Evolutionary conservation across 1,139 yeast species (phyloP).

Genomic region (Kluyveromyces sp.): DNA sequence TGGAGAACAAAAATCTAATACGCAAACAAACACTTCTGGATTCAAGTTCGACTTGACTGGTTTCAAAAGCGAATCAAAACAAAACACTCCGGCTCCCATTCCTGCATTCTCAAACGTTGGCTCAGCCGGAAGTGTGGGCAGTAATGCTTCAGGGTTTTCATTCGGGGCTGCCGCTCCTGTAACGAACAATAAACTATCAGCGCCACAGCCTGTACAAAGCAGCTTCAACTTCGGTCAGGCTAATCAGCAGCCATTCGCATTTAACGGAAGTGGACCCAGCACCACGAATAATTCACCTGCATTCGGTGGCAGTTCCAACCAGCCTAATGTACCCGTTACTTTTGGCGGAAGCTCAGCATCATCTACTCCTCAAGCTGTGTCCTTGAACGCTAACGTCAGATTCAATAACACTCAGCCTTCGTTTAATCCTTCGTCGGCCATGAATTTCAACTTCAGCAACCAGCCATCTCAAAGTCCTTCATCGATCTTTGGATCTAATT

Average conservation of each 20-base stretch:
- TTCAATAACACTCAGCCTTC: conserved; percentile 11
- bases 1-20: neutral
- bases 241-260: conserved; percentile 4
- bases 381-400: conserved; percentile 13
- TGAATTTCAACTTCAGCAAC: conserved; percentile 24
- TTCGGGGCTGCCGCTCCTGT: neutral
- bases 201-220: conserved; percentile 4
- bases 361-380: conserved; percentile 13
- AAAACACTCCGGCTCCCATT: conserved; percentile 3
- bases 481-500: conserved; percentile 8
- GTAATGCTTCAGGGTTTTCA: neutral
- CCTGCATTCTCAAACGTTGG: neutral
- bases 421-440: conserved; percentile 22
- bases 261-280: conserved; percentile 7
- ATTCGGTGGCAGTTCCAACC: conserved; percentile 13
- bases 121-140: neutral
- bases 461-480: conserved; percentile 13
- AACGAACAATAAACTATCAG: neutral
- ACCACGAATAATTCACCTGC: conserved; percentile 15
- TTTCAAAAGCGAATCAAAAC: conserved; percentile 4
- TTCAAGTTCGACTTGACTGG: conserved; percentile 12
- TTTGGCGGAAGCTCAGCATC: conserved; percentile 13
- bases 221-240: conserved; percentile 1
- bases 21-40: neutral
- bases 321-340: conserved; percentile 11